Evolutionary conservation across 176 grass and related monocot genomes (phyloP).

Genomic region (Carex littledalei): DNA sequence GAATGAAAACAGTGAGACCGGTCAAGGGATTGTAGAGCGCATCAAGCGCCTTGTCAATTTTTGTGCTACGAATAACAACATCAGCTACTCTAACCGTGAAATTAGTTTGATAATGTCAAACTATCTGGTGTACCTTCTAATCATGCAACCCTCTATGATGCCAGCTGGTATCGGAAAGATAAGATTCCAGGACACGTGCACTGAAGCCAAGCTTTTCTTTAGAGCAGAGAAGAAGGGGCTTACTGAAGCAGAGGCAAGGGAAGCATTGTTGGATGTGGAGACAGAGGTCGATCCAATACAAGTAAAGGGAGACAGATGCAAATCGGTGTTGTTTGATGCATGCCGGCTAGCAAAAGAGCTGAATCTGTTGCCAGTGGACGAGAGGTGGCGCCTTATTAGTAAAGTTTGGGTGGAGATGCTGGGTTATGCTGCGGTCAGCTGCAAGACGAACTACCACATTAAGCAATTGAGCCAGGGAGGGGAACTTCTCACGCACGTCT

Average conservation of each 20-base stretch:
- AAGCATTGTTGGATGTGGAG: neutral
- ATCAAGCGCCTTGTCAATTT: neutral
- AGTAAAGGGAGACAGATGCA: conserved; percentile 41
- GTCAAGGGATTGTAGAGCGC: neutral
- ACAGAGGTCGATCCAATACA: conserved; percentile 4
- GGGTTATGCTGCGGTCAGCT: conserved; percentile 46
- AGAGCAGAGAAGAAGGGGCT: neutral
- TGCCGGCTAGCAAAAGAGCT: conserved; percentile 21
- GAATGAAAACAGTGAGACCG: neutral
- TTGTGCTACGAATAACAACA: neutral
- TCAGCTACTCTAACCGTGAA: neutral
- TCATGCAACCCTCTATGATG: conserved; percentile 25
- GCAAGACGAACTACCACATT: conserved; percentile 56
- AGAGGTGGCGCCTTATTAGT: conserved; percentile 41
- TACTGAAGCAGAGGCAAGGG: neutral
- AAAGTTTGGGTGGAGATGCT: conserved; percentile 67
- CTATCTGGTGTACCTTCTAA: conserved; percentile 26
- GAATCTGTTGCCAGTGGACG: neutral
- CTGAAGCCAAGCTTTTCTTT: conserved; percentile 30
- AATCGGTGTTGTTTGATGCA: conserved; percentile 38
- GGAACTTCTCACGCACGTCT: conserved; percentile 49
- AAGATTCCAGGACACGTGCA: conserved; percentile 24
- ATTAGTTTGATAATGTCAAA: conserved; percentile 16
- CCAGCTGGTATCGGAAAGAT: conserved; percentile 20
- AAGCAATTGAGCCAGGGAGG: conserved; percentile 58